phyloP scores from a whole-genome alignment of 345 rosid species.

The Psidium friedrichsthalianum region DNA sequence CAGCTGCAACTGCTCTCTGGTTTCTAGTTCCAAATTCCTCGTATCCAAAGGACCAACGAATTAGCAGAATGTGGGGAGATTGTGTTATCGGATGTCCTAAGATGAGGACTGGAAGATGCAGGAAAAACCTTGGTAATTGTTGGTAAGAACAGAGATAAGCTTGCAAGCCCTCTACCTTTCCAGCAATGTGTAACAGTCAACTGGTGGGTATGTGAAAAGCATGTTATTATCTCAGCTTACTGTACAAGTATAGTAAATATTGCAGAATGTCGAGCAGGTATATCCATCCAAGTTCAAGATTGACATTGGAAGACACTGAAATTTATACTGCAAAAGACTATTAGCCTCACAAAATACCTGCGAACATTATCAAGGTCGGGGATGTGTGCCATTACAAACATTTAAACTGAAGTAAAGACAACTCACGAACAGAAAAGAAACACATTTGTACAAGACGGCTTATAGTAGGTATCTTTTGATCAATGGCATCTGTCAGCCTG shows the following conservation, averaged over 20 bases:
- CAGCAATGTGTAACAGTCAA: not conserved
- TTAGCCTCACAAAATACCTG: not conserved
- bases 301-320: not conserved
- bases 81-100: not conserved
- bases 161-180: not conserved
- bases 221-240: not conserved
- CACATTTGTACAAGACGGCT: not conserved
- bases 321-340: not conserved
- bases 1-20: slow-evolving; percentile 81
- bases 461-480: not conserved
- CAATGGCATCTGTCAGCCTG: not conserved
- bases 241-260: not conserved
- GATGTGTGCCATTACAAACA: not conserved
- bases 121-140: not conserved
- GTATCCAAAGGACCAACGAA: not conserved
- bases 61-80: not conserved
- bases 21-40: slow-evolving; percentile 13
- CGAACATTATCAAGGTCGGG: not conserved
- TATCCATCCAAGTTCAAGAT: not conserved
- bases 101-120: not conserved
- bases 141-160: not conserved
- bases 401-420: not conserved
- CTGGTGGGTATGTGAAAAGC: not conserved
- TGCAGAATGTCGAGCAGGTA: not conserved
- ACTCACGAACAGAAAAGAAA: not conserved